Evolutionary conservation across 2,329 filamentous ascomycete species (phyloP).

Genomic region (Neonectria neomacrospora): DNA sequence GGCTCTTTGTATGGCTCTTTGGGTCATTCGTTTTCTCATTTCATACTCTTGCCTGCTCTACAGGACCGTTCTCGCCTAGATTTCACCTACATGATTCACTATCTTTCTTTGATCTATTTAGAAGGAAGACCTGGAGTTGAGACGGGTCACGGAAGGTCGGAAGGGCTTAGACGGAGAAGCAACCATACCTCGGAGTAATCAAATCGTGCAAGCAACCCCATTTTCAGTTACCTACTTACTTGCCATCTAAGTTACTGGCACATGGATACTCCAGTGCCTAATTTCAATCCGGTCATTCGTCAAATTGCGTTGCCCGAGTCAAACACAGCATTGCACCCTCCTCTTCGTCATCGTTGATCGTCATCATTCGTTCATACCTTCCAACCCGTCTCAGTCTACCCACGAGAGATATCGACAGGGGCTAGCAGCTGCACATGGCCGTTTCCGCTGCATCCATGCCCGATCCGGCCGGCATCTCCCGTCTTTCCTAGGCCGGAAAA

Average conservation of each 20-base stretch:
- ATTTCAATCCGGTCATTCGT: neutral
- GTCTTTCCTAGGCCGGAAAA: neutral
- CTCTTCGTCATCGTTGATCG: neutral
- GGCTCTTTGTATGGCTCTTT: neutral
- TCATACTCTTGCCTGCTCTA: too few species aligned
- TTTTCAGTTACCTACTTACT: neutral
- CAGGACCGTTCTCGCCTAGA: neutral
- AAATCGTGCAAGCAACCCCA: neutral
- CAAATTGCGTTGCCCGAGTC: neutral
- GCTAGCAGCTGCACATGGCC: neutral
- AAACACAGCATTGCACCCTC: neutral
- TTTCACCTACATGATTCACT: neutral
- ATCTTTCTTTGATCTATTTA: neutral
- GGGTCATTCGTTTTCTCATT: neutral
- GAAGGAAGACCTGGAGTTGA: neutral
- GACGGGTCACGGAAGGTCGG: neutral
- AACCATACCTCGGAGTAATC: neutral
- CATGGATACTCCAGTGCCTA: neutral
- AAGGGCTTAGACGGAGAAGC: neutral
- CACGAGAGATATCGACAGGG: neutral
- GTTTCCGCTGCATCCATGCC: neutral
- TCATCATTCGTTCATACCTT: neutral
- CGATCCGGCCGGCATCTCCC: neutral
- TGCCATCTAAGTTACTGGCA: neutral
- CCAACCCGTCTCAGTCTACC: too few species aligned